Evolutionary conservation across 1,284 basidiomycete species (phyloP).

Genomic region (Boletus calvinii): DNA sequence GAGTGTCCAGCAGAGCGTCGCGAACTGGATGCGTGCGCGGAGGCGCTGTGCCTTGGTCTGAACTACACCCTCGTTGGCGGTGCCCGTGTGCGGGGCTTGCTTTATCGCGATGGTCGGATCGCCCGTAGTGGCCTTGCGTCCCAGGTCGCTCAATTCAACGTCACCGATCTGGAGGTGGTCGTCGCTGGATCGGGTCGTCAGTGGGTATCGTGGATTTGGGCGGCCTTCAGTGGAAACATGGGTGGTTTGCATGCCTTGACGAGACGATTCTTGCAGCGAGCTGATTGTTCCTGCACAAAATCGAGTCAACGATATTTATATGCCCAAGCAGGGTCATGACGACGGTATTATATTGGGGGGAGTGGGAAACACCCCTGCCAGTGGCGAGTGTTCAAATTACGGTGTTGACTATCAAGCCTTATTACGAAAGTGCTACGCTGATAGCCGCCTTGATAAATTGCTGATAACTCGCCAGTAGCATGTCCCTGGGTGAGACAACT

Average conservation of each 20-base stretch:
- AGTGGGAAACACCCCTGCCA: background rate
- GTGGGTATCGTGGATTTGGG: constrained; percentile 12
- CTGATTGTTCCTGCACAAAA: background rate
- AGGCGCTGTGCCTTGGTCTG: constrained; percentile 23
- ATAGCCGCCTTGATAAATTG: too few relatives aligned
- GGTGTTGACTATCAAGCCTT: too few relatives aligned
- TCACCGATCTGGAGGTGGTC: background rate
- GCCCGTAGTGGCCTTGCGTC: background rate
- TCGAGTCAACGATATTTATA: constrained; percentile 13
- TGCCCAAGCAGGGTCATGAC: constrained; percentile 1
- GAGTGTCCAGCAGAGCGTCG: constrained; percentile 33
- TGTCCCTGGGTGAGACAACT: too few relatives aligned
- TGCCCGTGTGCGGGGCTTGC: background rate
- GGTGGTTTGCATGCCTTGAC: constrained; percentile 16
- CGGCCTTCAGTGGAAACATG: background rate
- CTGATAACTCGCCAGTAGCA: too few relatives aligned
- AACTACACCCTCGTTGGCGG: background rate
- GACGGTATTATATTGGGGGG: background rate
- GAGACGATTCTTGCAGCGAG: background rate
- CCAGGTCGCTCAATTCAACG: constrained; percentile 17
- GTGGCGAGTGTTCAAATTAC: too few relatives aligned
- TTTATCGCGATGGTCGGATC: background rate
- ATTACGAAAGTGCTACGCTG: too few relatives aligned
- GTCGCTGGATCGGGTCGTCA: constrained; percentile 1
- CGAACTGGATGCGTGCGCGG: constrained; percentile 29